Percentiles rank a stretch among this genome's conserved stretches.
Evolutionary conservation across 768 basidiomycete genomes (phyloP).

Genomic region (Phaffia australis): DNA sequence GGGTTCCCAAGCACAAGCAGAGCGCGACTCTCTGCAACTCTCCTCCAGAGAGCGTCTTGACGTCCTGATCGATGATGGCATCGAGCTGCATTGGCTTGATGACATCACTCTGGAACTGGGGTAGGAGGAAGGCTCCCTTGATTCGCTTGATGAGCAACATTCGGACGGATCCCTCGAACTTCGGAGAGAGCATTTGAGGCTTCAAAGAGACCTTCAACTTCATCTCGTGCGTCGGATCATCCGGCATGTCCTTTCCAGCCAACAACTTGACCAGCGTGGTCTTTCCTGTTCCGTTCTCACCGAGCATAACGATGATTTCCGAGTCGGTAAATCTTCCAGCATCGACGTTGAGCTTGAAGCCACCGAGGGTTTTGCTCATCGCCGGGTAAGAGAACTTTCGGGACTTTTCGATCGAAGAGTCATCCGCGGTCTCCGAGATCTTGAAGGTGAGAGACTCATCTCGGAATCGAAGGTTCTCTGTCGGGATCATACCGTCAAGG

Average conservation of each 20-base stretch:
- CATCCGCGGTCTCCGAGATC: slow-evolving; percentile 93
- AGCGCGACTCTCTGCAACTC: slow-evolving; percentile 97
- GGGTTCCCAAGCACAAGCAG: slow-evolving; percentile 71
- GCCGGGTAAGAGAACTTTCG: slow-evolving; percentile 81
- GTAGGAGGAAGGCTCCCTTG: slow-evolving; percentile 64
- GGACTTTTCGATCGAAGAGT: slow-evolving; percentile 72
- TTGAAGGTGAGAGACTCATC: slow-evolving; percentile 93
- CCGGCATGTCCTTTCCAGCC: slow-evolving; percentile 76
- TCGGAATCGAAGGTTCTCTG: slow-evolving; percentile 95
- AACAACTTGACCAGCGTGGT: slow-evolving; percentile 94
- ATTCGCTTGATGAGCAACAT: slow-evolving; percentile 90
- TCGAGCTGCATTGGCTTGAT: slow-evolving; percentile 96
- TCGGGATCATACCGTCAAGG: slow-evolving; percentile 95
- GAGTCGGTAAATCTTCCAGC: slow-evolving; percentile 91
- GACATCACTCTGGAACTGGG: slow-evolving; percentile 98
- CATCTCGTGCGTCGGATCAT: slow-evolving; percentile 66
- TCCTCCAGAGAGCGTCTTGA: slow-evolving; percentile 95
- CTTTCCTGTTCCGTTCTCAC: slow-evolving; percentile 98
- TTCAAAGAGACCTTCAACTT: slow-evolving; percentile 71
- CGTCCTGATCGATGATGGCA: slow-evolving; percentile 90
- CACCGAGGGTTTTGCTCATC: slow-evolving; percentile 94
- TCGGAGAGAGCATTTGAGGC: slow-evolving; percentile 63
- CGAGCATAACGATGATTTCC: slow-evolving; percentile 97
- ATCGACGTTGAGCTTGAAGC: slow-evolving; percentile 90
- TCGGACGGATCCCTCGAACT: slow-evolving; percentile 92